Conservation (phyloP, 148 eudicot species). For the Camellia lanceoleosa region DNA sequence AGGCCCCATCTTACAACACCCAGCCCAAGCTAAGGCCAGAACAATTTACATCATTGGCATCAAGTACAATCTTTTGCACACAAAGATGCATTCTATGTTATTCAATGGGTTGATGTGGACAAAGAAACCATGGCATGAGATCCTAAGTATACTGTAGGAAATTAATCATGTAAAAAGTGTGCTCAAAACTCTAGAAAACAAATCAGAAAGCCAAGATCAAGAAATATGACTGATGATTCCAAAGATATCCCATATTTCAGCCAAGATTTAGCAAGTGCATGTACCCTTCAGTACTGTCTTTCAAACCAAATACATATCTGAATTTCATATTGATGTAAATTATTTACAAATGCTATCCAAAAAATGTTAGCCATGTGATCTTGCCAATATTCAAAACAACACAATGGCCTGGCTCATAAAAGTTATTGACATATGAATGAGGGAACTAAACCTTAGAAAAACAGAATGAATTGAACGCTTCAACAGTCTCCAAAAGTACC, state of each 20-base stretch:
- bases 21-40: too few species aligned
- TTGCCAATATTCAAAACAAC: not conserved
- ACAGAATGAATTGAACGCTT: not conserved
- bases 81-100: not conserved
- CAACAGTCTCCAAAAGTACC: not conserved
- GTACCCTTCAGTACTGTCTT: not conserved
- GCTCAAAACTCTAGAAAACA: not conserved
- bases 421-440: not conserved
- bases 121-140: not conserved
- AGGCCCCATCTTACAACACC: constrained; percentile 1
- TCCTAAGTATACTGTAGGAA: not conserved
- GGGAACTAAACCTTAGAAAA: not conserved
- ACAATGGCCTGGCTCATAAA: not conserved
- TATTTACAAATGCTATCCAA: not conserved
- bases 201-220: not conserved
- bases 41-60: not conserved
- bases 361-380: not conserved
- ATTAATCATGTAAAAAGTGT: not conserved
- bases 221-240: not conserved
- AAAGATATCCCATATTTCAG: not conserved
- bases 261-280: not conserved
- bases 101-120: not conserved
- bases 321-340: not conserved
- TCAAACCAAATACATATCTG: not conserved
- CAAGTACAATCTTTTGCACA: not conserved